phyloP scores from a whole-genome alignment of 768 basidiomycete species.

The Macrolepiota fuliginosa region DNA sequence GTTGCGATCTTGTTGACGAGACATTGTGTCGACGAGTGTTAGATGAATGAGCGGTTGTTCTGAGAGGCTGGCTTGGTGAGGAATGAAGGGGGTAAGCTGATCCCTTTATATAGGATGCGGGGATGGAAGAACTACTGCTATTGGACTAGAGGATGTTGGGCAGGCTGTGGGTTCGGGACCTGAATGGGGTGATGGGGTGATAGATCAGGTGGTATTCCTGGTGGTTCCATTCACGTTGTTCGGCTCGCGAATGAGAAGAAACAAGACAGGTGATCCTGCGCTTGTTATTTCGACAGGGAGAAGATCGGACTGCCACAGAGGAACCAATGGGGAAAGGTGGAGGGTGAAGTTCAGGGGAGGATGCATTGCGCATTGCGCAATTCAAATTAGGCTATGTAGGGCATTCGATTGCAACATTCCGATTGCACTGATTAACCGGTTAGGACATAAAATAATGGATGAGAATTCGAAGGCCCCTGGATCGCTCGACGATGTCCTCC shows the following conservation, averaged over 20 bases:
- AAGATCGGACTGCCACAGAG: not conserved
- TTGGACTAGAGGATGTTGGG: not conserved
- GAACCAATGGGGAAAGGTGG: not conserved
- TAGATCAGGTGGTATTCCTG: not conserved
- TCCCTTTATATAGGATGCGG: not conserved
- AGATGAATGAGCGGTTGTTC: not conserved
- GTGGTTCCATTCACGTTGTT: not conserved
- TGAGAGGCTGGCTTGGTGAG: not conserved
- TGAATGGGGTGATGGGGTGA: not conserved
- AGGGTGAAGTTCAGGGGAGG: not conserved
- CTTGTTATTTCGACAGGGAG: not conserved
- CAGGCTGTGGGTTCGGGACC: not conserved
- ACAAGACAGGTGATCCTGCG: not conserved
- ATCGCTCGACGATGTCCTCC: not conserved
- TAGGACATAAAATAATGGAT: not conserved
- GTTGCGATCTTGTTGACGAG: not conserved
- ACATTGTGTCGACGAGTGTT: not conserved
- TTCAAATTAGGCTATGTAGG: not conserved
- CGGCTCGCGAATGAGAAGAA: not conserved
- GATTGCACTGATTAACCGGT: not conserved
- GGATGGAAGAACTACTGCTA: not conserved
- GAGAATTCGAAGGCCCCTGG: not conserved
- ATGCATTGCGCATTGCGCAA: not conserved
- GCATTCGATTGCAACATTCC: not conserved
- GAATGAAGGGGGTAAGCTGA: not conserved